Conservation (phyloP, 495 filamentous ascomycete genomes). For the Oidiodendron maius region DNA sequence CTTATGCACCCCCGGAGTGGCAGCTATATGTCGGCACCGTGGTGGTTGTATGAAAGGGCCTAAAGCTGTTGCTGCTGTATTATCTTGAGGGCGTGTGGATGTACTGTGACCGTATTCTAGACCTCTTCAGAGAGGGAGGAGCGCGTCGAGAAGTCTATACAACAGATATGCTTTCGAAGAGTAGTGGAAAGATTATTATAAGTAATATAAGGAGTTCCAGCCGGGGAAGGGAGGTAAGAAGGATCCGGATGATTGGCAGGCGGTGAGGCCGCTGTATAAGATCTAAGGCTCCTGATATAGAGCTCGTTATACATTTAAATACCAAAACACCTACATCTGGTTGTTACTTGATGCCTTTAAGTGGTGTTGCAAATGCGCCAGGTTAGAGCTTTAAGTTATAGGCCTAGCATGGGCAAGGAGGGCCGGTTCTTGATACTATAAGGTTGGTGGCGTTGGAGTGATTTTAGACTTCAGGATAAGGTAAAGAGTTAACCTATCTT, state of each 20-base stretch:
- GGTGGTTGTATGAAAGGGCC: not conserved
- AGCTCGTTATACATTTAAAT: no score
- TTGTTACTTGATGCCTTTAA: no score
- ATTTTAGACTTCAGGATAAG: no score
- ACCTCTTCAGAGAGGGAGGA: not conserved
- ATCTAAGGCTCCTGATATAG: no score
- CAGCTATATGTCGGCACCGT: not conserved
- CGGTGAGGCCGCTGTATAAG: conserved; percentile 1
- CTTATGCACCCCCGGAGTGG: not conserved
- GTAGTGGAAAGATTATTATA: not conserved
- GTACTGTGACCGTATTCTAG: conserved; percentile 2
- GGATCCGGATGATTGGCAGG: not conserved
- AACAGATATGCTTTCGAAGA: not conserved
- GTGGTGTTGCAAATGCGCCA: no score
- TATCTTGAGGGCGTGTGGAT: conserved; percentile 2
- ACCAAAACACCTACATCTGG: no score
- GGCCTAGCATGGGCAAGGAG: no score
- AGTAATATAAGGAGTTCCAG: not conserved
- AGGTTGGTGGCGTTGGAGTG: no score
- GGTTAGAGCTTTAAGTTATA: no score
- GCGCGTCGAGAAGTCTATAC: not conserved
- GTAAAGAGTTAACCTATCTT: no score
- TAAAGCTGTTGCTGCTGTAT: not conserved
- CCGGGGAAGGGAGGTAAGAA: no score
- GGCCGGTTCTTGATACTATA: no score